A percentile compares a stretch with the other conserved stretches of the same genome.
phyloP scores from a whole-genome alignment of 805 yeast genomes.

The Candida nitratophila region DNA sequence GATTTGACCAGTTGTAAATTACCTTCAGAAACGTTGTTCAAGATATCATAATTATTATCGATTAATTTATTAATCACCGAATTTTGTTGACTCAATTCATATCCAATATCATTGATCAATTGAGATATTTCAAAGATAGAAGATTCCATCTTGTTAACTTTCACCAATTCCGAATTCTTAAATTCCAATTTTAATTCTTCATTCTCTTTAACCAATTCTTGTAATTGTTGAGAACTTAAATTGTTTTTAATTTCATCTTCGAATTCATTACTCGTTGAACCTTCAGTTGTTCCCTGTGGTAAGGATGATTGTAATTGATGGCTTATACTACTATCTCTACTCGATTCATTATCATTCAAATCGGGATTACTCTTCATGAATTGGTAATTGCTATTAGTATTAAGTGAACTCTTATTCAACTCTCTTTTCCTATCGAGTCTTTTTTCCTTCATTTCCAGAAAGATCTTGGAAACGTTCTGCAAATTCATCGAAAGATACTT shows the following conservation, averaged over 20 bases:
- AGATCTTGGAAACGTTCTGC: slow-evolving; percentile 33
- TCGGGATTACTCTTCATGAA: background rate
- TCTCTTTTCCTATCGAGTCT: slow-evolving; percentile 36
- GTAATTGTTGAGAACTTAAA: slow-evolving; percentile 44
- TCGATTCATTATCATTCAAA: background rate
- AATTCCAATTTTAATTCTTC: slow-evolving; percentile 41
- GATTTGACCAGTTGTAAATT: slow-evolving; percentile 66
- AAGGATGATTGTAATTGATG: background rate
- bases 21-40: slow-evolving; percentile 60
- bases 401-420: slow-evolving; percentile 25
- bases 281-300: background rate
- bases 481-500: slow-evolving; percentile 40
- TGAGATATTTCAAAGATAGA: slow-evolving; percentile 69
- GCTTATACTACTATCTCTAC: background rate
- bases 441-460: slow-evolving; percentile 43
- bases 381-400: slow-evolving; percentile 9
- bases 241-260: slow-evolving; percentile 26
- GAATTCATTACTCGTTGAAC: slow-evolving; percentile 24
- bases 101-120: slow-evolving; percentile 65
- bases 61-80: slow-evolving; percentile 57
- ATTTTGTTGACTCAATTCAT: slow-evolving; percentile 67
- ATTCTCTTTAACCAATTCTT: slow-evolving; percentile 53
- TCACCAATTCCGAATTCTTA: slow-evolving; percentile 53
- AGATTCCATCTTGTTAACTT: slow-evolving; percentile 52
- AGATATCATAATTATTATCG: slow-evolving; percentile 62